Percentiles rank a stretch among this genome's conserved stretches.
phyloP scores from a whole-genome alignment of 148 eudicot genomes.

The Linanthus parryae region DNA sequence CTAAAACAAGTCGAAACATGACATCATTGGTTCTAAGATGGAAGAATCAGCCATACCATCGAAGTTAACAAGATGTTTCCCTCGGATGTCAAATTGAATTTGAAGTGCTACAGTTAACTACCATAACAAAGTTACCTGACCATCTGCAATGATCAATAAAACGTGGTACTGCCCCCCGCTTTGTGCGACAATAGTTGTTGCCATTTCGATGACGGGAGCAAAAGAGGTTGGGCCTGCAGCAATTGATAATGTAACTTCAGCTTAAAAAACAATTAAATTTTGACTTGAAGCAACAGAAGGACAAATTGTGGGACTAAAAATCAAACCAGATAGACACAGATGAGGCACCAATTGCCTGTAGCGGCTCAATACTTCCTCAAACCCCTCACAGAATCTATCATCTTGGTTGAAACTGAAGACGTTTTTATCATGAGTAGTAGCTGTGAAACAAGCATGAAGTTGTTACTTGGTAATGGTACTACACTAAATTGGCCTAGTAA shows the following conservation, averaged over 20 bases:
- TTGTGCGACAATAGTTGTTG: slow-evolving; percentile 72
- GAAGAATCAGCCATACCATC: too few relatives aligned
- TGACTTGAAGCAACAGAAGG: not conserved
- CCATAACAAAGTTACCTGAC: slow-evolving; percentile 43
- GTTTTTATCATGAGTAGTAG: slow-evolving; percentile 76
- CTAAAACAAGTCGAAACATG: too few relatives aligned
- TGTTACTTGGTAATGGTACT: not conserved
- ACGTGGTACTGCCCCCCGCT: slow-evolving; percentile 92
- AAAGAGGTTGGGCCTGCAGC: slow-evolving; percentile 78
- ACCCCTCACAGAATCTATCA: slow-evolving; percentile 64
- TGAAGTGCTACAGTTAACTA: too few relatives aligned
- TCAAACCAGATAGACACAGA: slow-evolving; percentile 63
- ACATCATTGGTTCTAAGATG: too few relatives aligned
- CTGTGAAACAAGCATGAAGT: slow-evolving; percentile 24
- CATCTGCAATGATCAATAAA: slow-evolving; percentile 73
- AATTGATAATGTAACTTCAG: not conserved
- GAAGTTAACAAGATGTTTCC: too few relatives aligned
- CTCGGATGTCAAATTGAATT: too few relatives aligned
- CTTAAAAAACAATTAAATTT: not conserved
- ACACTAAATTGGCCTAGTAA: not conserved
- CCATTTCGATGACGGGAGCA: slow-evolving; percentile 80
- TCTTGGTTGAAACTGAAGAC: slow-evolving; percentile 74
- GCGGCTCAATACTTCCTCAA: too few relatives aligned
- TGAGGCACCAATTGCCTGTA: slow-evolving; percentile 66
- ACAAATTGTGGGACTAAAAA: not conserved